These are phyloP conservation scores for Phytophthora ohioensis DNA, from an alignment of 352 stramenopile species.

Conservation along the genomic window DNA sequence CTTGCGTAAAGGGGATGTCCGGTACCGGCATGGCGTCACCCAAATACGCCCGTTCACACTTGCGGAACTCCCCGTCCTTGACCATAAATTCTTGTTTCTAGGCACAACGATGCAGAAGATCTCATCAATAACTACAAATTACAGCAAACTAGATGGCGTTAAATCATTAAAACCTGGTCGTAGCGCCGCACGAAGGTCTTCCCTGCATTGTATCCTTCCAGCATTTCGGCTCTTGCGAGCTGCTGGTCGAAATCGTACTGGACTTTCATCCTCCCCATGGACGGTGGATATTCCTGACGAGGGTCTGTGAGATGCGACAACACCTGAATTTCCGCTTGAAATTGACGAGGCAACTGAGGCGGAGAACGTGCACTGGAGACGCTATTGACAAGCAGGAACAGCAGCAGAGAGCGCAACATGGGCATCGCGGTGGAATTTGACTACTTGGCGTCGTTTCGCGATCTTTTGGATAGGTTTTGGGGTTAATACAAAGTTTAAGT, in stretches of 20 bases:
- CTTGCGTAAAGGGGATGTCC: constrained; percentile 56
- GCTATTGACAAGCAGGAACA: constrained; percentile 3
- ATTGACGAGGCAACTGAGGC: constrained; percentile 60
- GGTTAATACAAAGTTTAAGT: constrained; percentile 8
- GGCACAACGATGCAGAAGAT: background rate
- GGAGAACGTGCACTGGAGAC: constrained; percentile 17
- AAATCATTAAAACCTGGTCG: constrained; percentile 40
- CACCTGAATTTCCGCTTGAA: constrained; percentile 61
- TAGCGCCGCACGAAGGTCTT: constrained; percentile 80
- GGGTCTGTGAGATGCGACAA: constrained; percentile 74
- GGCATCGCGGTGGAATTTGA: background rate
- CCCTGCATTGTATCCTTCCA: constrained; percentile 68
- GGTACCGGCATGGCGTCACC: constrained; percentile 67
- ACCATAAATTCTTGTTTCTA: constrained; percentile 81
- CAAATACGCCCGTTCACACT: constrained; percentile 78
- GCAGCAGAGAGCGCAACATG: constrained; percentile 12
- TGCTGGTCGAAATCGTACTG: constrained; percentile 74
- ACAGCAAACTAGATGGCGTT: too few relatives aligned
- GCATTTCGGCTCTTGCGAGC: constrained; percentile 64
- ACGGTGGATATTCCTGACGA: constrained; percentile 63
- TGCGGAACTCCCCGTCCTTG: constrained; percentile 68
- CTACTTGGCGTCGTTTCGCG: constrained; percentile 29
- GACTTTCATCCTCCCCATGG: constrained; percentile 58
- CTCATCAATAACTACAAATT: constrained; percentile 1
- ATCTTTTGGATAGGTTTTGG: constrained; percentile 36